phyloP scores from a whole-genome alignment of 805 yeast genomes.

The Saturnispora dispora region DNA sequence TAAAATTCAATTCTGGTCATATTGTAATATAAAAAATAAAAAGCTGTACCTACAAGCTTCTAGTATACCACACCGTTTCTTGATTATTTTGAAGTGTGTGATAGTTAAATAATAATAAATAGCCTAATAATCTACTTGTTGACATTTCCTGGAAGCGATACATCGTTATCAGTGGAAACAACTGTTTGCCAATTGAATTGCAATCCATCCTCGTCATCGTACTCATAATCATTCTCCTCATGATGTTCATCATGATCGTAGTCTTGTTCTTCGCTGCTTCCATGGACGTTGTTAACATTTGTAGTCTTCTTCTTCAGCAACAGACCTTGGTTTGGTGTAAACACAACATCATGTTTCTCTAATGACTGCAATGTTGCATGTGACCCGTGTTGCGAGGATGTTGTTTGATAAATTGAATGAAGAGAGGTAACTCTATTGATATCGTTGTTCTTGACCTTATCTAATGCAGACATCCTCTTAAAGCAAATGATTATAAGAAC shows the following conservation, averaged over 20 bases:
- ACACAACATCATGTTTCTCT: conserved; percentile 4
- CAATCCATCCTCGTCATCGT: conserved; percentile 3
- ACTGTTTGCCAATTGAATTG: conserved; percentile 9
- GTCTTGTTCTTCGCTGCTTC: background rate
- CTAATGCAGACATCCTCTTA: background rate
- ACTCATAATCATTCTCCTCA: background rate
- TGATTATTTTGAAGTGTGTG: too few relatives aligned
- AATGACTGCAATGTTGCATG: conserved; percentile 3
- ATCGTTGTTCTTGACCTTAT: background rate
- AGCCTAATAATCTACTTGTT: background rate
- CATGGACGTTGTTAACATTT: conserved; percentile 2
- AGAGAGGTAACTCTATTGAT: background rate
- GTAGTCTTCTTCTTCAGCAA: conserved; percentile 1
- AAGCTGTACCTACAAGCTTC: background rate
- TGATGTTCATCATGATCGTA: conserved; percentile 5
- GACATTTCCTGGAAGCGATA: conserved; percentile 4
- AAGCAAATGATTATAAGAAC: background rate
- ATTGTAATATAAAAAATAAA: background rate
- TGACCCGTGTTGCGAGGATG: conserved; percentile 7
- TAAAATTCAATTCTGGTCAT: background rate
- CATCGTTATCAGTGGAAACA: conserved; percentile 7
- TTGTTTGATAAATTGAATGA: conserved; percentile 5
- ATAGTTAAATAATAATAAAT: background rate
- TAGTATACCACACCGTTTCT: background rate
- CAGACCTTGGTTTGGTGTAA: conserved; percentile 5